phyloP scores from a whole-genome alignment of 2,329 filamentous ascomycete genomes.

The Alternaria infectoria region DNA sequence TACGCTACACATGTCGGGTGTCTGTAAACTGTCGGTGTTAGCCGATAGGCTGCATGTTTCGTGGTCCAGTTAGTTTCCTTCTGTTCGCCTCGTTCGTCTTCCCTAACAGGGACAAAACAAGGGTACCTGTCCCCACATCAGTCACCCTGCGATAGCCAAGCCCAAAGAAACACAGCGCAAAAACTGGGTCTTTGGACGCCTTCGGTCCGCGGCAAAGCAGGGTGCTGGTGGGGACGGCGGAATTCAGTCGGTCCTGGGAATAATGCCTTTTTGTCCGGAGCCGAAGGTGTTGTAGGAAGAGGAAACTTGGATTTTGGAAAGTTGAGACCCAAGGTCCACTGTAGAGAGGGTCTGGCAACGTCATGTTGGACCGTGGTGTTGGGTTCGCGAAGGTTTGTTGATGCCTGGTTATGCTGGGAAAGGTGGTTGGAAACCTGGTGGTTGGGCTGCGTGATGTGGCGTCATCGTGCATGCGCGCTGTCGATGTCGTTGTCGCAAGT shows the following conservation, averaged over 20 bases:
- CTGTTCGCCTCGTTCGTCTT: neutral
- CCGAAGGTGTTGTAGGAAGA: neutral
- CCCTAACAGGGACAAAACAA: neutral
- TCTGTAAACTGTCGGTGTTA: neutral
- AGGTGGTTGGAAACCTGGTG: neutral
- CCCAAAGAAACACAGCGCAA: neutral
- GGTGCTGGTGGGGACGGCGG: neutral
- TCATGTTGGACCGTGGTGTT: neutral
- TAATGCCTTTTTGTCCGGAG: neutral
- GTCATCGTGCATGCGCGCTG: neutral
- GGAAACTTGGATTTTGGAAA: neutral
- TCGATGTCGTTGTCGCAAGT: neutral
- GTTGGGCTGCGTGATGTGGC: neutral
- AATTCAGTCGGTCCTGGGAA: neutral
- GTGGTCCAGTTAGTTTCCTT: neutral
- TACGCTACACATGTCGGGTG: neutral
- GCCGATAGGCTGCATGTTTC: neutral
- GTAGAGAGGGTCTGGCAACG: constrained; percentile 1
- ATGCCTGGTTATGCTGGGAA: neutral
- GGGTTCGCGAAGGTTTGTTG: neutral
- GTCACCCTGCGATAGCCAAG: neutral
- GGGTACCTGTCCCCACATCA: neutral
- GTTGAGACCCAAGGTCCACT: neutral
- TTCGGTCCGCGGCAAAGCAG: neutral
- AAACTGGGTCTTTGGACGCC: neutral